Evolutionary conservation across 2,329 filamentous ascomycete genomes (phyloP).

Genomic region (Akanthomyces muscarius): DNA sequence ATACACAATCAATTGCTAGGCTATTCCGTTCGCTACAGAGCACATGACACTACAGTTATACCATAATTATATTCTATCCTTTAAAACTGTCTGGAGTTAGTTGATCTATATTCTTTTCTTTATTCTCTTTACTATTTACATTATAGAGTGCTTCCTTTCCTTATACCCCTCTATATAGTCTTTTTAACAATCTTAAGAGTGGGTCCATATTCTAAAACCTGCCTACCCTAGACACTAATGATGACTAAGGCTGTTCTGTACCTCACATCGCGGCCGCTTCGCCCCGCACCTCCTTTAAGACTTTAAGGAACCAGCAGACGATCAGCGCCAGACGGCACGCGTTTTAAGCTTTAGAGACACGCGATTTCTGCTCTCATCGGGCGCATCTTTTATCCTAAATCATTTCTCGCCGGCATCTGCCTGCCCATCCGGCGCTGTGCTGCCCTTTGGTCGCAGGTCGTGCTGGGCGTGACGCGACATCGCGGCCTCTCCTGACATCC

Average conservation of each 20-base stretch:
- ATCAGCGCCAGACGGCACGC: not conserved
- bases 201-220: not conserved
- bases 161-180: not conserved
- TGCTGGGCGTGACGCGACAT: not conserved
- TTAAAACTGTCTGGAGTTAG: not conserved
- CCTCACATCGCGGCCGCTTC: not conserved
- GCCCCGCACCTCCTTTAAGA: not conserved
- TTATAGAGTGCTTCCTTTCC: too few relatives aligned
- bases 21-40: not conserved
- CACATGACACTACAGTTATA: not conserved
- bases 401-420: not conserved
- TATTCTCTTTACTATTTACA: not conserved
- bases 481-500: not conserved
- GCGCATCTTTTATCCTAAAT: not conserved
- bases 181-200: not conserved
- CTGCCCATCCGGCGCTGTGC: not conserved
- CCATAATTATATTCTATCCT: too few relatives aligned
- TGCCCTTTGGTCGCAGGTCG: not conserved
- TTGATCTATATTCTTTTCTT: too few relatives aligned
- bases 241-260: not conserved
- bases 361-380: not conserved
- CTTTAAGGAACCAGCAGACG: not conserved
- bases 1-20: not conserved
- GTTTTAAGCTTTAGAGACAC: not conserved
- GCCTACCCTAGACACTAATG: not conserved